Evolutionary conservation across 106 monocot species (phyloP), one percentile per base, ranked within the genome.

Genomic region (Phalaenopsis equestris): DNA sequence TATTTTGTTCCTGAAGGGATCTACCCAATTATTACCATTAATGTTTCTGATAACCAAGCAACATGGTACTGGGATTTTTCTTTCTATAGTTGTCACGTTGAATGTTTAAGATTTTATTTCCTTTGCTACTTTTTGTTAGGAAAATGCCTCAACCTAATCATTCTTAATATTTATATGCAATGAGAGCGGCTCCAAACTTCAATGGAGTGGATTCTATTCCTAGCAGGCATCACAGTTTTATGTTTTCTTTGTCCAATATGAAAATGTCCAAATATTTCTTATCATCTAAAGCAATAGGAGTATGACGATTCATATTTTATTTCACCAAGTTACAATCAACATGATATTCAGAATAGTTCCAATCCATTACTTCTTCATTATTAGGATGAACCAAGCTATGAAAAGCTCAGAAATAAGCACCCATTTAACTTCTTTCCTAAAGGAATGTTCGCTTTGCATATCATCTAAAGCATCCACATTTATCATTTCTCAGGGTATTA

Each of bases 401-500:
- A 70, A 39, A 11, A 70, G 39, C 39, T 70, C 12, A 12, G 39
- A 70, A 70, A 70, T 70, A 61, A 61, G 70, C 38, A 61, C 70
- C 14, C 1, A 15, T 39, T 21, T 15, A 3, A 70, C 38, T 70
- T 39, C 36, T 70, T 70, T 70, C 39, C 39, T 36, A 4, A 70
- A 70, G 8, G 36, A 70, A 70, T 70, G 14, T 70, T 39, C 14
- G 14, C 5, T 67, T 67, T 72, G 43, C 17, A 42, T 74, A 74
- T 23, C 76, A 76, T 76, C 47, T 76, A 42, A 76, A 76, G 76
- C 49, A 76, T 76, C 24, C 52, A 9, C 43, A 76, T 76, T 24
- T 49, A 76, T 48, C 76, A 45, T 76, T 48, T 76, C 0, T 76
- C 76, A 76, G 76, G 76, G 36, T 9, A 23, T 52, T 48, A 47